Conservation (phyloP, 2,329 filamentous ascomycete genomes). For the Aspergillus pseudoviridinutans region DNA sequence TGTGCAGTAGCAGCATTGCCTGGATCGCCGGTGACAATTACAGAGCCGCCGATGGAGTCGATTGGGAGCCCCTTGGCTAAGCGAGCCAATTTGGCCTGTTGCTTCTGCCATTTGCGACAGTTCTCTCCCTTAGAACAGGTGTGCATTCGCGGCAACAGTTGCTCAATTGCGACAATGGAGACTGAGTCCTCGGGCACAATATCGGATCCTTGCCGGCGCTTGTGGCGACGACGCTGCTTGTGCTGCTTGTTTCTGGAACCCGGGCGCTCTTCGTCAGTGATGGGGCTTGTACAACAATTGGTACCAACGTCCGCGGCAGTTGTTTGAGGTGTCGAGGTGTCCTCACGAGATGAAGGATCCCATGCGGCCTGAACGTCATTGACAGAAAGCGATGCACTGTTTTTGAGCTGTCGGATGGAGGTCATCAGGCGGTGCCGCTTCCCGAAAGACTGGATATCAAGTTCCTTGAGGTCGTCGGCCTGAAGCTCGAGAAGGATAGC, state of each 20-base stretch:
- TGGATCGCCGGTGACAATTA: too few species aligned
- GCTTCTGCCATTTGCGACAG: slow-evolving; percentile 76
- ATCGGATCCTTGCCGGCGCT: too few species aligned
- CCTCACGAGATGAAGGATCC: slow-evolving; percentile 5
- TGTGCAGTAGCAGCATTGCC: too few species aligned
- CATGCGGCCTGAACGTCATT: slow-evolving; percentile 4
- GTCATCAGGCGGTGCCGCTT: slow-evolving; percentile 60
- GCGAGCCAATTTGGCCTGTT: slow-evolving; percentile 71
- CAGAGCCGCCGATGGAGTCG: too few species aligned
- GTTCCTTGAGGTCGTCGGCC: slow-evolving; percentile 70
- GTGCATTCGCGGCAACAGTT: slow-evolving; percentile 79
- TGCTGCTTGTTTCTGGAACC: slow-evolving; percentile 3
- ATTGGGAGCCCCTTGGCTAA: slow-evolving; percentile 74
- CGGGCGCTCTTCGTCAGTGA: slow-evolving; percentile 4
- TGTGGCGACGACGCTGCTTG: background rate
- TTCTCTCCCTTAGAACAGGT: slow-evolving; percentile 81
- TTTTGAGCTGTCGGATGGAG: slow-evolving; percentile 7
- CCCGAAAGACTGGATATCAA: slow-evolving; percentile 61
- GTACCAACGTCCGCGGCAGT: slow-evolving; percentile 10
- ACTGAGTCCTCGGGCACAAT: slow-evolving; percentile 69
- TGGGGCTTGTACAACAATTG: slow-evolving; percentile 8
- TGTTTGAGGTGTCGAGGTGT: slow-evolving; percentile 12
- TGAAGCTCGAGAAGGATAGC: slow-evolving; percentile 84
- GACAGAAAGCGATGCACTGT: background rate
- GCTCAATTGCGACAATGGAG: slow-evolving; percentile 89